A percentile compares a stretch with the other conserved stretches of the same genome.
Evolutionary conservation across 768 basidiomycete genomes (phyloP).

Genomic region (Rossbeevera mucosa): DNA sequence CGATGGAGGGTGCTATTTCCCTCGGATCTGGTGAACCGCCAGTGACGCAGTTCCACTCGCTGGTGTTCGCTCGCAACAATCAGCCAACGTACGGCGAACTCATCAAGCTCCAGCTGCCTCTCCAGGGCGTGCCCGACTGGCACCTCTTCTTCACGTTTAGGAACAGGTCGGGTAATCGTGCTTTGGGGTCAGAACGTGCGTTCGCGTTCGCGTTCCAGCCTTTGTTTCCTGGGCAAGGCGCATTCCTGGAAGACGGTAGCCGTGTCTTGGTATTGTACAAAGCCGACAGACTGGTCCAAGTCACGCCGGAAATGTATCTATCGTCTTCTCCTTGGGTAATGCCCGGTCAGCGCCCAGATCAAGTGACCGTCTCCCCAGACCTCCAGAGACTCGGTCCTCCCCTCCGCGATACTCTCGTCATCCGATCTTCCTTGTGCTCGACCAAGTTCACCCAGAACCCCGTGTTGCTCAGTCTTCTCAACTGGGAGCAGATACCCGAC

Average conservation of each 20-base stretch:
- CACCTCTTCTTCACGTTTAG: slow-evolving; percentile 95
- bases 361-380: slow-evolving; percentile 52
- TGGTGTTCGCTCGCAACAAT: slow-evolving; percentile 85
- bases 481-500: slow-evolving; percentile 71
- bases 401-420: slow-evolving; percentile 69
- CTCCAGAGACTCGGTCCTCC: slow-evolving; percentile 63
- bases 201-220: slow-evolving; percentile 95
- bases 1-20: slow-evolving; percentile 68
- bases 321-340: slow-evolving; percentile 57
- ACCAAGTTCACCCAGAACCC: slow-evolving; percentile 90
- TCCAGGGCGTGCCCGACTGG: slow-evolving; percentile 65
- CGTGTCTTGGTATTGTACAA: slow-evolving; percentile 82
- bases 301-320: slow-evolving; percentile 70
- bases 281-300: slow-evolving; percentile 62
- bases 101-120: slow-evolving; percentile 78
- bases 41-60: slow-evolving; percentile 78
- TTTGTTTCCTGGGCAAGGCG: slow-evolving; percentile 66
- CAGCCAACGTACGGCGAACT: slow-evolving; percentile 92
- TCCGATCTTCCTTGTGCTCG: slow-evolving; percentile 89
- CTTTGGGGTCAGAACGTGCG: slow-evolving; percentile 55
- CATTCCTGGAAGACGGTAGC: slow-evolving; percentile 86
- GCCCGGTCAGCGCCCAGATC: slow-evolving; percentile 56
- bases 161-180: slow-evolving; percentile 57
- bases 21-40: slow-evolving; percentile 83
- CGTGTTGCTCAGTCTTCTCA: slow-evolving; percentile 71